Evolutionary conservation across 2,329 filamentous ascomycete species (phyloP).

Genomic region (Ophiostoma ulmi): DNA sequence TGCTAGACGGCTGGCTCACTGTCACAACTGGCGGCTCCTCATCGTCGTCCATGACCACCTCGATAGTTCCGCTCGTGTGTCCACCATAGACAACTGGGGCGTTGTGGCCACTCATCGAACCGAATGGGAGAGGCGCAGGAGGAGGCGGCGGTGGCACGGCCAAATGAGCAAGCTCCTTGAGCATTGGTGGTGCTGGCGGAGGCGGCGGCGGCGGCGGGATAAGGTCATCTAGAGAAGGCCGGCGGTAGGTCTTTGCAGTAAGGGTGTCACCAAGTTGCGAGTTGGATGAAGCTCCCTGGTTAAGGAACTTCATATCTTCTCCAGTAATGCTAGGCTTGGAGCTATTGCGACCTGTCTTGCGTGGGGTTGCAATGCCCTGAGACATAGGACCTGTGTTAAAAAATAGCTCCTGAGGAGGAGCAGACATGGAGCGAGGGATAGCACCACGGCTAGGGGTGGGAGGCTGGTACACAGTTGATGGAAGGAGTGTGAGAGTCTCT

Average conservation of each 20-base stretch:
- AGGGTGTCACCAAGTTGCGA: constrained; percentile 27
- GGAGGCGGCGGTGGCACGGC: constrained; percentile 58
- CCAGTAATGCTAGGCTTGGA: constrained; percentile 20
- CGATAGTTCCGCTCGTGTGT: constrained; percentile 53
- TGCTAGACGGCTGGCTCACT: constrained; percentile 1
- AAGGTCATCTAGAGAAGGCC: constrained; percentile 47
- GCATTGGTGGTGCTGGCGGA: constrained; percentile 51
- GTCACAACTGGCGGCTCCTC: constrained; percentile 32
- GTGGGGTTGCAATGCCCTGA: background rate
- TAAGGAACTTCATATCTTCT: background rate
- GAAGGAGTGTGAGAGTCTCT: constrained; percentile 44
- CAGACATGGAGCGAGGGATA: constrained; percentile 59
- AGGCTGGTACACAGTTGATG: constrained; percentile 57
- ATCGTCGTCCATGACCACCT: constrained; percentile 62
- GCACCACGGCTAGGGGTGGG: constrained; percentile 39
- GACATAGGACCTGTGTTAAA: constrained; percentile 15
- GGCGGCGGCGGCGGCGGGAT: constrained; percentile 51
- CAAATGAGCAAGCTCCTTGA: constrained; percentile 60
- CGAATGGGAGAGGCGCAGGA: constrained; percentile 51
- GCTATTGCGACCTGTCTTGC: constrained; percentile 17
- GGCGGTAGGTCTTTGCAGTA: constrained; percentile 32
- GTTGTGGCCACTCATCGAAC: constrained; percentile 32
- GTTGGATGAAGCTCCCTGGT: constrained; percentile 35
- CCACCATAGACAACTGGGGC: constrained; percentile 40
- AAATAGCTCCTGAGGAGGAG: constrained; percentile 47